These are phyloP conservation scores for Inonotus hispidus DNA, from an alignment of 1,284 basidiomycete genomes.

Conservation along the genomic window DNA sequence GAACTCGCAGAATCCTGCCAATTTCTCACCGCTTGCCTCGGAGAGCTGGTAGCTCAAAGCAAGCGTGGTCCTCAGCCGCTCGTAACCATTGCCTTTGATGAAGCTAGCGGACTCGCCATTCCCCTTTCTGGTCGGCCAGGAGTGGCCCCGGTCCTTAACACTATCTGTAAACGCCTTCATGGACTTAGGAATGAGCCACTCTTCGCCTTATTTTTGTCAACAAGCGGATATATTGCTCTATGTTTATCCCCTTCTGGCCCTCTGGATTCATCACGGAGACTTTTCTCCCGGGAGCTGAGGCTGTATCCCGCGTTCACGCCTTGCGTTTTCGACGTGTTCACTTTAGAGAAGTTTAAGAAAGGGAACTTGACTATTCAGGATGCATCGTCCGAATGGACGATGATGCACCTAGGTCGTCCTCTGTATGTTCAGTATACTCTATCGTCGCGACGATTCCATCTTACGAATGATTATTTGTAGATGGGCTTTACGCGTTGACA, in stretches of 20 bases:
- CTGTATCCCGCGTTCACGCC: background rate
- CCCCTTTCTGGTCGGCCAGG: background rate
- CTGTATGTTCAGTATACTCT: background rate
- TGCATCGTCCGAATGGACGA: background rate
- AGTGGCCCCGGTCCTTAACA: background rate
- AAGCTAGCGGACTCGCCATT: background rate
- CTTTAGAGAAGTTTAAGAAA: background rate
- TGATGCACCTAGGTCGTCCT: background rate
- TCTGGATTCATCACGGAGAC: background rate
- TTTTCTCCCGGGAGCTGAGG: background rate
- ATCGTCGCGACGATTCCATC: background rate
- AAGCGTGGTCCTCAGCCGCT: background rate
- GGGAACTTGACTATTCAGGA: background rate
- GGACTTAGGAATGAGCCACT: background rate
- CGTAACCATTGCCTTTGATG: background rate
- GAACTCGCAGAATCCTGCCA: background rate
- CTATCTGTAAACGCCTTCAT: background rate
- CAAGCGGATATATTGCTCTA: background rate
- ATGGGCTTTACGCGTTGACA: background rate
- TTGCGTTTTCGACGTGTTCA: background rate
- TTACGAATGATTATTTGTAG: background rate
- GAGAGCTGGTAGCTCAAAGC: background rate
- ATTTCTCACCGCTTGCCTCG: background rate
- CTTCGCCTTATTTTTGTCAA: background rate
- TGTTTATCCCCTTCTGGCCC: background rate